Percentiles rank a stretch among this genome's conserved stretches.
Conservation (phyloP, 257 asterid genomes). For the Salvia splendens region DNA sequence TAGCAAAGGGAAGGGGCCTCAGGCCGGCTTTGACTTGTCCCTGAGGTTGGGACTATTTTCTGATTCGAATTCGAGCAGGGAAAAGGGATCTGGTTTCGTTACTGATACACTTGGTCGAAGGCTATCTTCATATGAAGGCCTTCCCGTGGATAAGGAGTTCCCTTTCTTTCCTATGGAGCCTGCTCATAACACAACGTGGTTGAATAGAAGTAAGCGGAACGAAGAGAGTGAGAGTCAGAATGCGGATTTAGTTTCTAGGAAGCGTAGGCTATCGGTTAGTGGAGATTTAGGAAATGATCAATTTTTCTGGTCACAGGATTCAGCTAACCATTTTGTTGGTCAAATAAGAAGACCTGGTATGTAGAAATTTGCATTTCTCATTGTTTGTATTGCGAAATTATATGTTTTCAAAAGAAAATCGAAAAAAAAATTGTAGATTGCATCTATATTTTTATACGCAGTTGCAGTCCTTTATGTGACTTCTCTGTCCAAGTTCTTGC, state of each 20-base stretch:
- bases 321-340: slow-evolving; percentile 47
- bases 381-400: slow-evolving; percentile 32
- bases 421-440: slow-evolving; percentile 26
- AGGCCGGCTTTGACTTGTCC: slow-evolving; percentile 65
- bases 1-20: slow-evolving; percentile 40
- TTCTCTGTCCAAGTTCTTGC: slow-evolving; percentile 8
- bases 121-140: slow-evolving; percentile 37
- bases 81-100: slow-evolving; percentile 36
- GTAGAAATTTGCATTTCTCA: slow-evolving; percentile 41
- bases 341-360: slow-evolving; percentile 55
- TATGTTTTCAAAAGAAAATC: slow-evolving; percentile 28
- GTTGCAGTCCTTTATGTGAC: slow-evolving; percentile 18
- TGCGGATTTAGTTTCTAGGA: slow-evolving; percentile 46
- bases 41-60: slow-evolving; percentile 64
- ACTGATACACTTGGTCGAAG: slow-evolving; percentile 34
- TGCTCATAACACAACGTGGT: slow-evolving; percentile 34
- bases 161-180: slow-evolving; percentile 52
- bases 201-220: slow-evolving; percentile 36
- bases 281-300: slow-evolving; percentile 48
- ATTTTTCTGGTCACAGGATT: slow-evolving; percentile 51
- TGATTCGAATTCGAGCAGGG: slow-evolving; percentile 42
- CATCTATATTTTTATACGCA: neutral
- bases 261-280: slow-evolving; percentile 53
- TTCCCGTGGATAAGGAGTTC: slow-evolving; percentile 43
- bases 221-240: slow-evolving; percentile 48